These are phyloP conservation scores for Dactylella cylindrospora DNA, from an alignment of 2,329 filamentous ascomycete genomes.

Conservation along the genomic window DNA sequence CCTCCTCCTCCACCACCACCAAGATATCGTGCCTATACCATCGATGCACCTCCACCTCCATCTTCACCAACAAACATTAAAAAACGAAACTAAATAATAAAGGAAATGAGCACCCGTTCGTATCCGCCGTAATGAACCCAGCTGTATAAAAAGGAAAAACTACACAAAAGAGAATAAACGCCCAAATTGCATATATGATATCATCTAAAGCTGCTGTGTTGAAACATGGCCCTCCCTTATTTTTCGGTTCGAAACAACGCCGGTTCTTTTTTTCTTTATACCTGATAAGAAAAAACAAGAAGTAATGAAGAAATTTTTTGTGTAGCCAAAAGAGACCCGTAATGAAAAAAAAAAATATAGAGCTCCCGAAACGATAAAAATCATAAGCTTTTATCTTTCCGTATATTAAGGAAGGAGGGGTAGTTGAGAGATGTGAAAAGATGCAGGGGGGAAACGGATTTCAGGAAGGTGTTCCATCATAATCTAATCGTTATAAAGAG, in stretches of 20 bases:
- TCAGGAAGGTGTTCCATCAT: conserved; percentile 13
- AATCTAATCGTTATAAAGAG: conserved; percentile 29
- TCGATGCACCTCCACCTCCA: no score
- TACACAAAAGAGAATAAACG: conserved; percentile 24
- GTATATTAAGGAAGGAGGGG: conserved; percentile 1
- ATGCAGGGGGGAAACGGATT: conserved; percentile 3
- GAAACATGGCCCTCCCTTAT: conserved; percentile 45
- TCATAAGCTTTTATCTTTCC: conserved; percentile 31
- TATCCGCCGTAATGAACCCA: conserved; percentile 30
- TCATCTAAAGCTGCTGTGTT: conserved; percentile 46
- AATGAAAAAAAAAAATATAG: conserved; percentile 7
- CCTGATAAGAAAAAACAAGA: conserved; percentile 33
- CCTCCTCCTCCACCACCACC: no score
- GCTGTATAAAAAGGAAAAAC: conserved; percentile 6
- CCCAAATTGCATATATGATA: conserved; percentile 45
- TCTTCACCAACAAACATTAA: no score
- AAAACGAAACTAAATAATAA: conserved; percentile 21
- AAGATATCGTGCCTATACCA: no score
- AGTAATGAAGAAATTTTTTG: neutral
- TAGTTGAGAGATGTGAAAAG: neutral
- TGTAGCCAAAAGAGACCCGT: no score
- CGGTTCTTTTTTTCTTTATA: conserved; percentile 35
- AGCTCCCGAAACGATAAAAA: no score
- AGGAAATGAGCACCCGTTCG: conserved; percentile 19
- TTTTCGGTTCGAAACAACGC: conserved; percentile 46